Percentiles rank a stretch among this genome's conserved stretches.
Conservation (phyloP, 495 filamentous ascomycete species). For the Lentithecium fluviatile region DNA sequence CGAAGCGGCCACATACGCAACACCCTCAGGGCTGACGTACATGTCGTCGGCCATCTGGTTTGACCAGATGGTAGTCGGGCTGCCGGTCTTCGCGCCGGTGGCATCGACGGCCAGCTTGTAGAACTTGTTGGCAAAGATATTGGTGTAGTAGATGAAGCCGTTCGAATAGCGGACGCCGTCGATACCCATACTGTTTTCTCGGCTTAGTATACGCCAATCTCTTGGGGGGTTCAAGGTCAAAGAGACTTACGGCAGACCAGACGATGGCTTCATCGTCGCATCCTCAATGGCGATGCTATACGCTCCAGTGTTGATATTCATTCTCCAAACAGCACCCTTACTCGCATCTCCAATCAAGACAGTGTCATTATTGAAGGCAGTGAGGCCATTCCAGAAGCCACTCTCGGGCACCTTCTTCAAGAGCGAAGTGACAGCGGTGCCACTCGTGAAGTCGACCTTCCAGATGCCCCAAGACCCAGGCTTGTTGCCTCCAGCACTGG, state of each 20-base stretch:
- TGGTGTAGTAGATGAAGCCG: constrained; percentile 47
- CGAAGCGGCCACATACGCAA: constrained; percentile 46
- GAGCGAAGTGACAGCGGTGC: constrained; percentile 38
- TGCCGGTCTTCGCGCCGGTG: constrained; percentile 43
- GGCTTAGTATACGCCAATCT: too few species aligned
- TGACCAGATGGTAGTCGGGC: constrained; percentile 44
- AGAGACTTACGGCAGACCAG: constrained; percentile 25
- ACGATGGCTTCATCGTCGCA: constrained; percentile 36
- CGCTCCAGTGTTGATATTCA: constrained; percentile 16
- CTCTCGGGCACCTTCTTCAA: constrained; percentile 46
- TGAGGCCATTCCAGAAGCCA: constrained; percentile 46
- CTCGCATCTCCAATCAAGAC: constrained; percentile 42
- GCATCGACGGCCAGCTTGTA: constrained; percentile 45
- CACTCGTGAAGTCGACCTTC: constrained; percentile 23
- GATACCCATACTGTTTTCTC: constrained; percentile 20
- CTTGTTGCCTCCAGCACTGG: constrained; percentile 16
- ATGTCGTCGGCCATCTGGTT: constrained; percentile 48
- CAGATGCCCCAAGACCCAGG: constrained; percentile 22
- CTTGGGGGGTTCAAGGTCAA: background rate
- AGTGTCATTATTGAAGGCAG: constrained; percentile 43
- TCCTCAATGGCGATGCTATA: constrained; percentile 27
- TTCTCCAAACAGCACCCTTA: constrained; percentile 19
- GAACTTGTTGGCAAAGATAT: constrained; percentile 49
- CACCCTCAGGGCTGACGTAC: constrained; percentile 45
- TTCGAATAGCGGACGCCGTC: constrained; percentile 32